Evolutionary conservation across 2,329 filamentous ascomycete genomes (phyloP).

Genomic region (Thielaviopsis euricoi): DNA sequence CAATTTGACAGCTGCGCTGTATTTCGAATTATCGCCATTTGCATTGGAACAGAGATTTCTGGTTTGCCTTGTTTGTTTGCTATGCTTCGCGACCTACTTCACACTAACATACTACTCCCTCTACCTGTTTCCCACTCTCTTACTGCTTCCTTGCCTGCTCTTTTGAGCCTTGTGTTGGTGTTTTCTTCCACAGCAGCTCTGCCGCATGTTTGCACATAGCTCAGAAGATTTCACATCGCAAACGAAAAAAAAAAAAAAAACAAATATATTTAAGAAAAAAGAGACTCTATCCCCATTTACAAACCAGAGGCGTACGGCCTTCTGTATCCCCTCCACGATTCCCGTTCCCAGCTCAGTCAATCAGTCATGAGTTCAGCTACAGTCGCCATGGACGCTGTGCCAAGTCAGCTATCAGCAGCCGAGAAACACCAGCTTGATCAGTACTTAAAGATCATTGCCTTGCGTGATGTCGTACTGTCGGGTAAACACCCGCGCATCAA

Average conservation of each 20-base stretch:
- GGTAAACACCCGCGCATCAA: conserved; percentile 55
- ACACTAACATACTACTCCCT: no score
- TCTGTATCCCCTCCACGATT: not conserved
- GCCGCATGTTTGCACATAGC: not conserved
- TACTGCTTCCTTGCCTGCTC: not conserved
- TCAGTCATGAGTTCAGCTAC: not conserved
- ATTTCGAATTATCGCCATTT: not conserved
- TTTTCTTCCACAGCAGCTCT: not conserved
- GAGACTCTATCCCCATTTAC: not conserved
- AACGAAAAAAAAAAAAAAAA: not conserved
- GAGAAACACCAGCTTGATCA: conserved; percentile 20
- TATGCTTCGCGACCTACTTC: not conserved
- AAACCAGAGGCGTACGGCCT: not conserved
- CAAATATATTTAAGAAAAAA: not conserved
- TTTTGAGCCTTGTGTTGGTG: not conserved
- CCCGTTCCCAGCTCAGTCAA: not conserved
- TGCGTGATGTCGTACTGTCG: conserved; percentile 67
- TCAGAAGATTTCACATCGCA: not conserved
- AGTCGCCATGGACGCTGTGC: not conserved
- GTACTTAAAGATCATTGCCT: conserved; percentile 64
- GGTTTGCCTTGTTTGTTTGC: not conserved
- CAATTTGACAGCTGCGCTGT: not conserved
- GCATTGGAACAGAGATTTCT: not conserved
- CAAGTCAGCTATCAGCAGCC: conserved; percentile 1
- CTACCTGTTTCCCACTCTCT: not conserved